A percentile compares a stretch with the other conserved stretches of the same genome.
These are phyloP conservation scores for Colletotrichum tropicicola DNA, from an alignment of 2,329 filamentous ascomycete species.

Conservation along the genomic window DNA sequence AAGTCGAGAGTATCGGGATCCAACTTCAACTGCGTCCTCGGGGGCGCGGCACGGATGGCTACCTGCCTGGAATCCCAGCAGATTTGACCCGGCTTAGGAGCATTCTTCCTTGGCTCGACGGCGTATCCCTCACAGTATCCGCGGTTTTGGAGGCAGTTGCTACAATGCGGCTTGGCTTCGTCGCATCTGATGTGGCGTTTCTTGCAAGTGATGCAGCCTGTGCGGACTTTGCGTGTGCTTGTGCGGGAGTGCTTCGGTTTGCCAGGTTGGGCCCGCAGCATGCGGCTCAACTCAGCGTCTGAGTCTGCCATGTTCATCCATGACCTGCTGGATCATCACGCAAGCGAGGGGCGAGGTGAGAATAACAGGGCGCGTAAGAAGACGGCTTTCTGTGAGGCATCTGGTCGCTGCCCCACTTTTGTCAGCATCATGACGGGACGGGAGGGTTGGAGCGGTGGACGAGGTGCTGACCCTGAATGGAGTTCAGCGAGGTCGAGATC, in stretches of 20 bases:
- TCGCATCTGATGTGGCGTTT: conserved; percentile 33
- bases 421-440: neutral
- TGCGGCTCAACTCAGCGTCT: too few relatives aligned
- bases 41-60: neutral
- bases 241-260: conserved; percentile 26
- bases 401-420: neutral
- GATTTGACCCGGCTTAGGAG: conserved; percentile 26
- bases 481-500: too few relatives aligned
- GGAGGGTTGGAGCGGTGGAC: too few relatives aligned
- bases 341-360: too few relatives aligned
- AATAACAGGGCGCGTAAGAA: too few relatives aligned
- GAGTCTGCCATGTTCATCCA: neutral
- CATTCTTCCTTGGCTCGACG: conserved; percentile 24
- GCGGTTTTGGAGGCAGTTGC: conserved; percentile 27
- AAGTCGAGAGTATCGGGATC: conserved; percentile 31
- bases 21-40: conserved; percentile 25
- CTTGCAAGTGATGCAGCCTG: conserved; percentile 32
- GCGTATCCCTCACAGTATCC: conserved; percentile 31
- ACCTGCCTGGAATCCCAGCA: conserved; percentile 36
- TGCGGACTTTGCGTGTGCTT: conserved; percentile 30
- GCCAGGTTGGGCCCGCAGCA: neutral
- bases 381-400: too few relatives aligned
- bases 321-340: too few relatives aligned
- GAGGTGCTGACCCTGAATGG: too few relatives aligned
- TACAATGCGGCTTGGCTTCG: conserved; percentile 30